Evolutionary conservation across 345 rosid genomes (phyloP).

Genomic region (Gossypium thurberi): DNA sequence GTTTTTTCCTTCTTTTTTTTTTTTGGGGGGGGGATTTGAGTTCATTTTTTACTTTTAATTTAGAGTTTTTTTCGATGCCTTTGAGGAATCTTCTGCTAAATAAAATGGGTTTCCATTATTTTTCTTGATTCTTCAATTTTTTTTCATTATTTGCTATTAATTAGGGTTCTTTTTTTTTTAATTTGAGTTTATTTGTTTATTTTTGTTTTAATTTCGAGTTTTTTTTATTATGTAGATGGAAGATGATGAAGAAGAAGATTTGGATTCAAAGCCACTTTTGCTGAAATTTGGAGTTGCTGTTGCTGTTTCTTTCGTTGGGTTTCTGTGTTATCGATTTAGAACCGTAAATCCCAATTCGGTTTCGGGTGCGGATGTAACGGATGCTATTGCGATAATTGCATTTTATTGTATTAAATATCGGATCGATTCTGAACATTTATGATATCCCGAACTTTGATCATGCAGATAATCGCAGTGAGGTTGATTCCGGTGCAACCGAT

Average conservation of each 20-base stretch:
- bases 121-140: not conserved
- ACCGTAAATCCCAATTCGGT: constrained; percentile 28
- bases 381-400: not conserved
- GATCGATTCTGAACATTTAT: not conserved
- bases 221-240: not conserved
- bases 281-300: constrained; percentile 63
- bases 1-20: no score
- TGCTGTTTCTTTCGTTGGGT: constrained; percentile 66
- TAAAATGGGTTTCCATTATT: not conserved
- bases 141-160: not conserved
- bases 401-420: not conserved
- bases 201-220: not conserved
- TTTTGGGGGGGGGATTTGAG: no score
- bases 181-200: not conserved
- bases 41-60: no score
- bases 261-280: constrained; percentile 46
- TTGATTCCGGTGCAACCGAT: constrained; percentile 16
- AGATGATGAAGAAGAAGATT: not conserved
- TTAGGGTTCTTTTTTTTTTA: not conserved
- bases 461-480: constrained; percentile 28
- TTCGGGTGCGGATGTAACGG: constrained; percentile 31
- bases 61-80: not conserved
- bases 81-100: not conserved
- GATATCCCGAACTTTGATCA: not conserved
- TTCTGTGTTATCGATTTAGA: constrained; percentile 52